phyloP scores from a whole-genome alignment of 805 yeast species.

The Wickerhamiella galacta region DNA sequence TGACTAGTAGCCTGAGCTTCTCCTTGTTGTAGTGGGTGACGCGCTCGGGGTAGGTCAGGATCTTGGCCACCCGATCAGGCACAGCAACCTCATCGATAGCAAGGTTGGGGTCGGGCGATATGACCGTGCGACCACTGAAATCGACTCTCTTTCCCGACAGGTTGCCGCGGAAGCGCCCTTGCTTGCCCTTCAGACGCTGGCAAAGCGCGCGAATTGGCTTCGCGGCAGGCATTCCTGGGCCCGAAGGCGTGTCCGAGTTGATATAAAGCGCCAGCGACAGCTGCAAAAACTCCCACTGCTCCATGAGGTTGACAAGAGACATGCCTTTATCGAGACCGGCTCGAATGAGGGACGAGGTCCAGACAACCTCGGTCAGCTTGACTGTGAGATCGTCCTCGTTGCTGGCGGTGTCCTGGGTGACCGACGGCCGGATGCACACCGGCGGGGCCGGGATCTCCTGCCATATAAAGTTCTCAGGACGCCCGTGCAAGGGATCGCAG shows the following conservation, averaged over 20 bases:
- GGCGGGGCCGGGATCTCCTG: slow-evolving; percentile 97
- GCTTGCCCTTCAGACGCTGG: slow-evolving; percentile 94
- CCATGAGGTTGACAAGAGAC: slow-evolving; percentile 85
- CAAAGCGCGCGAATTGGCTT: slow-evolving; percentile 89
- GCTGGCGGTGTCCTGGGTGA: slow-evolving; percentile 79
- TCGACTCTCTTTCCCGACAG: slow-evolving; percentile 97
- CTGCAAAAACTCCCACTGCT: slow-evolving; percentile 96
- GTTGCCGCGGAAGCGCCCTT: slow-evolving; percentile 97
- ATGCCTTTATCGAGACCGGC: slow-evolving; percentile 94
- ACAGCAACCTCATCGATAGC: slow-evolving; percentile 95
- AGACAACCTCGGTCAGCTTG: slow-evolving; percentile 86
- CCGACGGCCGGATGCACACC: slow-evolving; percentile 95
- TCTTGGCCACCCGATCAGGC: slow-evolving; percentile 91
- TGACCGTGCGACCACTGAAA: slow-evolving; percentile 94
- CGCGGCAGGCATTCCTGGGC: slow-evolving; percentile 29
- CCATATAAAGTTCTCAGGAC: slow-evolving; percentile 96
- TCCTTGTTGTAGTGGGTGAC: slow-evolving; percentile 75
- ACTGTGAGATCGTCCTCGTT: slow-evolving; percentile 97
- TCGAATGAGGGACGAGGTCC: slow-evolving; percentile 86
- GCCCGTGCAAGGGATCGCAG: slow-evolving; percentile 69
- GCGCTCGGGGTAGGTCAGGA: slow-evolving; percentile 87
- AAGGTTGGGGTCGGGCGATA: slow-evolving; percentile 95
- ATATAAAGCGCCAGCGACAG: slow-evolving; percentile 93
- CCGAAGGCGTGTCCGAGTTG: slow-evolving; percentile 80
- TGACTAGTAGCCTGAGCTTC: slow-evolving; percentile 55